These are phyloP conservation scores for Pyricularia pennisetigena DNA, from an alignment of 2,329 filamentous ascomycete genomes.

Conservation along the genomic window DNA sequence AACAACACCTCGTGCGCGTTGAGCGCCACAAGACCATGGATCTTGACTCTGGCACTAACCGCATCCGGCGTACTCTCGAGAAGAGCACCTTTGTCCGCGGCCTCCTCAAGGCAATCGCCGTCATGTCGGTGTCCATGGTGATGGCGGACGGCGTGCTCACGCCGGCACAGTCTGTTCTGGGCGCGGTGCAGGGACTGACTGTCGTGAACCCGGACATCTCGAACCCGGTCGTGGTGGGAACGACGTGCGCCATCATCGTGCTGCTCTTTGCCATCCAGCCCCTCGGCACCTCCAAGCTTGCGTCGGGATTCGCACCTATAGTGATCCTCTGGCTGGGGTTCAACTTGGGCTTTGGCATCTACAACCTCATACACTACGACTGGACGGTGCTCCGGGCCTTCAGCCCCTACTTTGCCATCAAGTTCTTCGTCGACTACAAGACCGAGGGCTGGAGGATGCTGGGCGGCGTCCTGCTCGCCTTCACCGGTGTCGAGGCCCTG, in stretches of 20 bases:
- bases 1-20: slow-evolving; percentile 44
- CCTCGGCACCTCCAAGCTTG: slow-evolving; percentile 49
- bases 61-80: slow-evolving; percentile 46
- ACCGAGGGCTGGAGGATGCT: slow-evolving; percentile 52
- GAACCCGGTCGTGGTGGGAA: slow-evolving; percentile 48
- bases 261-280: slow-evolving; percentile 54
- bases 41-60: slow-evolving; percentile 37
- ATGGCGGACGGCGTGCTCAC: slow-evolving; percentile 53
- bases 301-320: slow-evolving; percentile 50
- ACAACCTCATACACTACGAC: slow-evolving; percentile 42
- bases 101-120: slow-evolving; percentile 48
- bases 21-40: slow-evolving; percentile 47
- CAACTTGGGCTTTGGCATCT: slow-evolving; percentile 53
- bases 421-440: slow-evolving; percentile 48
- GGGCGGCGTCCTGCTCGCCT: slow-evolving; percentile 61
- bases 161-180: slow-evolving; percentile 57
- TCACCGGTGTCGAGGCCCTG: slow-evolving; percentile 65
- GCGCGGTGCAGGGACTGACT: slow-evolving; percentile 52
- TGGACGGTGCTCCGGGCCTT: slow-evolving; percentile 44
- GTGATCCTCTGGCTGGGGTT: slow-evolving; percentile 56
- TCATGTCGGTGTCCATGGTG: slow-evolving; percentile 56
- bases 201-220: slow-evolving; percentile 46
- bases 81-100: slow-evolving; percentile 39
- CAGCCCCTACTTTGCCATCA: slow-evolving; percentile 46
- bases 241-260: slow-evolving; percentile 52